A percentile compares a stretch with the other conserved stretches of the same genome.
phyloP scores from a whole-genome alignment of 2,329 filamentous ascomycete genomes.

The Thermomyces lanuginosus region DNA sequence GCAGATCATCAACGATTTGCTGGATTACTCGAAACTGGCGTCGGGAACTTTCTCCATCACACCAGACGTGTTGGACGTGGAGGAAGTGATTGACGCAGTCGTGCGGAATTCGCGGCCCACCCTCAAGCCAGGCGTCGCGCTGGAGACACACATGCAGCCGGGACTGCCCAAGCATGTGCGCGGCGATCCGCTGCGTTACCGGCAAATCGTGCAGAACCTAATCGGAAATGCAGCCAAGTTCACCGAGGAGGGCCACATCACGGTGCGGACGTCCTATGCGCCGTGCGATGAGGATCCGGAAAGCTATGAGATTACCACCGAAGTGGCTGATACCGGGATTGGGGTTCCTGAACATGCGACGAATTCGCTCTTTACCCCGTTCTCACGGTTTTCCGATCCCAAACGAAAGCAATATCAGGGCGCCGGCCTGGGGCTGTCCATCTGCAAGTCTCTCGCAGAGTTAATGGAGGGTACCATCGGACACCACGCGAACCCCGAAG shows the following conservation, averaged over 20 bases:
- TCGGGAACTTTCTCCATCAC: slow-evolving; percentile 44
- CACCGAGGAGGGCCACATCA: slow-evolving; percentile 39
- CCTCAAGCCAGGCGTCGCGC: slow-evolving; percentile 30
- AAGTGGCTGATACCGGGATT: slow-evolving; percentile 40
- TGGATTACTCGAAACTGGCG: slow-evolving; percentile 49
- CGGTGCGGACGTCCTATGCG: slow-evolving; percentile 27
- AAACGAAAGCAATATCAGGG: slow-evolving; percentile 39
- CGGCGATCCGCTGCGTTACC: slow-evolving; percentile 44
- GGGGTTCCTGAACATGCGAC: slow-evolving; percentile 33
- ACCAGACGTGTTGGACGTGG: slow-evolving; percentile 36
- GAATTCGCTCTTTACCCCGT: slow-evolving; percentile 38
- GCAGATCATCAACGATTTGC: slow-evolving; percentile 48
- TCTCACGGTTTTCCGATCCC: slow-evolving; percentile 39
- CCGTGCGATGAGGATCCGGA: slow-evolving; percentile 24
- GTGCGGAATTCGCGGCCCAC: slow-evolving; percentile 34
- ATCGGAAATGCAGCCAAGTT: slow-evolving; percentile 47
- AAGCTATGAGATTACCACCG: slow-evolving; percentile 33
- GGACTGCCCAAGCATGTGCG: slow-evolving; percentile 35
- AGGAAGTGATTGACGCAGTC: slow-evolving; percentile 31
- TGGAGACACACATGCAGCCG: slow-evolving; percentile 30
- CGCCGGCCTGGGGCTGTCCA: slow-evolving; percentile 41
- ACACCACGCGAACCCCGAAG: slow-evolving; percentile 29
- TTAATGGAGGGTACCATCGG: slow-evolving; percentile 41
- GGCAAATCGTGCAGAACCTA: slow-evolving; percentile 47
- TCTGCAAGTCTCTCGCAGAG: slow-evolving; percentile 40